Percentiles rank a stretch among this genome's conserved stretches.
Conservation (phyloP, 495 filamentous ascomycete genomes). For the Penicillium diatomitis region DNA sequence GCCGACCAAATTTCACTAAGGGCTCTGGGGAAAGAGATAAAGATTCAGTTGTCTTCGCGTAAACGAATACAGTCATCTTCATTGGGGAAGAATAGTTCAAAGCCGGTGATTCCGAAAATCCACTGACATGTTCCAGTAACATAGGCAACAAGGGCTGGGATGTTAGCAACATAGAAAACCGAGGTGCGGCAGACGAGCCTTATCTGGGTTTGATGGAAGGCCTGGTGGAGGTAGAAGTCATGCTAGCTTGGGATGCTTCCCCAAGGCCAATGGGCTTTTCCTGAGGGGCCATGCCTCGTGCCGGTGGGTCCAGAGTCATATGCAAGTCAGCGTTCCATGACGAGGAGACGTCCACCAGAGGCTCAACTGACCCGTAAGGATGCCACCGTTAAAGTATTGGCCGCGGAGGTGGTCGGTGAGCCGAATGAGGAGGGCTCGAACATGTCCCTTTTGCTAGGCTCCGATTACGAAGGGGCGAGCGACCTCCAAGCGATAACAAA, state of each 20-base stretch:
- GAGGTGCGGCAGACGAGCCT: slow-evolving; percentile 14
- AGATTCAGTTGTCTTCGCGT: too few relatives aligned
- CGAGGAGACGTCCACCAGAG: slow-evolving; percentile 36
- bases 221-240: slow-evolving; percentile 18
- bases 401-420: slow-evolving; percentile 21
- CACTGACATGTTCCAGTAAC: too few relatives aligned
- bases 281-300: slow-evolving; percentile 20
- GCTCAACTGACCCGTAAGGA: slow-evolving; percentile 31
- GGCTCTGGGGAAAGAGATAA: too few relatives aligned
- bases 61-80: too few relatives aligned
- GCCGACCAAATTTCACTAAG: too few relatives aligned
- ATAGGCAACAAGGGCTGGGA: too few relatives aligned
- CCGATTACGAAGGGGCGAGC: too few relatives aligned
- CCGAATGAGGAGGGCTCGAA: slow-evolving; percentile 6
- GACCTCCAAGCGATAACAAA: too few relatives aligned
- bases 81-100: too few relatives aligned
- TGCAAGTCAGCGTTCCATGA: slow-evolving; percentile 33
- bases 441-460: too few relatives aligned
- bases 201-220: slow-evolving; percentile 14
- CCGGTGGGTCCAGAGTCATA: slow-evolving; percentile 39
- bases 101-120: too few relatives aligned
- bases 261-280: background rate
- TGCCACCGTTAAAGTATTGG: slow-evolving; percentile 30
- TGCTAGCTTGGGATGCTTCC: slow-evolving; percentile 2
- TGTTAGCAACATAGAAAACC: too few relatives aligned